Base-by-base conservation (phyloP, 305 asterid species). In the Lippia alba region DNA sequence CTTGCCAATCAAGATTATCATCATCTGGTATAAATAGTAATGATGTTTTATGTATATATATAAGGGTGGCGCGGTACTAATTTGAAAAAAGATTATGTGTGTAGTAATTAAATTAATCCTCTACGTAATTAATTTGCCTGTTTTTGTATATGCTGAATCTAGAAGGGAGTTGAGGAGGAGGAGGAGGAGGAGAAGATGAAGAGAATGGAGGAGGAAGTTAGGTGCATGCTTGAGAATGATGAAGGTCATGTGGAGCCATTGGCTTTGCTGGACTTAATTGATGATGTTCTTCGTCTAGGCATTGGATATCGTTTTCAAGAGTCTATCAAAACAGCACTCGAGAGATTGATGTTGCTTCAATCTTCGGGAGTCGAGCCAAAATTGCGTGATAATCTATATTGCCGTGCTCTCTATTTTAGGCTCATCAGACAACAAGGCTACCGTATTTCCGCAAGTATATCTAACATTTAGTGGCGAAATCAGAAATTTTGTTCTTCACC, bases 391-490 rank as follows among this genome's bases (percentile, higher is more conserved):
- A 56, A 30, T 44, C 44, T 63, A 69, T 57, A 63, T 63, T 55
- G 20, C 1, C 55, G 50, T 40, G 70, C 65, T 24, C 70, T 72
- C 39, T 72, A 30, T 63, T 69, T 72, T 58, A 63, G 70, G 76
- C 70, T 72, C 54, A 64, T 64, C 1, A 58, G 76, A 72, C 58
- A 62, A 46, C 70, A 62, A 12, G 71, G 76, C 71, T 8, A 40
- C 71, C 64, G 56, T 12, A 15, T 63, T n/a, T 64, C 76, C 15
- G 9, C 71, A 15, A 71, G 76, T 72, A 55, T 41, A 24, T 24
- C n/a, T n/a, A n/a, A n/a, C n/a, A n/a, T n/a, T n/a, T n/a, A n/a
- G n/a, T n/a, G n/a, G n/a, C n/a, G n/a, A n/a, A n/a, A n/a, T n/a
- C 30, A 24, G 30, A 24, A 24, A 24, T 24, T 24, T 24, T 24